Base-by-base conservation (phyloP, 208 protist genomes). In the Leishmania arabica region DNA sequence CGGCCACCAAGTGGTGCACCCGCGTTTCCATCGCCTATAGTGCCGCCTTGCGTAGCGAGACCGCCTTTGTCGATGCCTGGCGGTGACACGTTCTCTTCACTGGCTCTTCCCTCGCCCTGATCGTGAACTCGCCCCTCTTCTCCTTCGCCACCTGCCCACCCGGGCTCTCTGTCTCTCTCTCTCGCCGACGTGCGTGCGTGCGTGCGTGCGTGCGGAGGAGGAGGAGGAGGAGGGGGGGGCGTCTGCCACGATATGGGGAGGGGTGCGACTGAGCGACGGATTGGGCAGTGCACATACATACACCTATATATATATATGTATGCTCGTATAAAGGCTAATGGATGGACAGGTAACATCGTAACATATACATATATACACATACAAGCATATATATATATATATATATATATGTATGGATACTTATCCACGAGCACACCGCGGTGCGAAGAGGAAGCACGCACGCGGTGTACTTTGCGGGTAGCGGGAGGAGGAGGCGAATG, bases 1-100 rank as follows among this genome's bases (percentile, higher is more conserved):
- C 34, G 24, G 75, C 75, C 5, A 24, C 56, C 49, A 11, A 47
- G 37, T 53, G 58, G n/a, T 40, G 19, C 49, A 76, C 87, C 31
- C 54, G 81, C 34, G 49, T 97, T 24, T 90, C 91, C 1, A 89
- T 97, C 40, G 93, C 90, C 37, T 94, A 88, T 80, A 87, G 88
- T n/a, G 62, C 88, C 3, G 65, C 64, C 4, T 65, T 95, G 68
- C 85, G 87, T 40, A 74, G 78, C 27, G 93, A 97, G 53, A 95
- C 92, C 21, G 37, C 78, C 56, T 93, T 92, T 76, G 81, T 92
- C 73, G 89, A 93, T 69, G 58, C 75, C 31, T 91, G 83, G 69
- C 75, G 74, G 11, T 77, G 37, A 13, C 24, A 37, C 4, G 54
- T 56, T 37, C 8, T 42, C 17, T 9, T 42, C 66, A 6, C 37